A percentile compares a stretch with the other conserved stretches of the same genome.
Conservation (phyloP, 805 yeast genomes). For the Kodamaea laetipori region DNA sequence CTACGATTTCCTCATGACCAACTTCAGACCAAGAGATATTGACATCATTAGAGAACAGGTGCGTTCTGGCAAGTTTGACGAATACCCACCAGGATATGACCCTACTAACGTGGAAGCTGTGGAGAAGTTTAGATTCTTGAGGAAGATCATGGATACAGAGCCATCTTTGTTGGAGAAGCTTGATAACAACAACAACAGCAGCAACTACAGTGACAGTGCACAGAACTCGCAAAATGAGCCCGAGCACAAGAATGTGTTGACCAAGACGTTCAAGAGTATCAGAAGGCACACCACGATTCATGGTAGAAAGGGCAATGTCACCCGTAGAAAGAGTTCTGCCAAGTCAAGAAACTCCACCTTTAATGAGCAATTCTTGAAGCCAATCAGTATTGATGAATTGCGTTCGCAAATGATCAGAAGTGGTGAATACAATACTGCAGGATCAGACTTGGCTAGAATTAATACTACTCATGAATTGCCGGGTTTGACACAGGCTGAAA, state of each 20-base stretch:
- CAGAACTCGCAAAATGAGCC: conserved; percentile 8
- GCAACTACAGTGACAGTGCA: conserved; percentile 16
- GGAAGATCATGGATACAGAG: conserved; percentile 34
- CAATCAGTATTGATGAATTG: conserved; percentile 36
- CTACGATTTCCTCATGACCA: conserved; percentile 54
- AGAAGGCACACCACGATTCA: conserved; percentile 33
- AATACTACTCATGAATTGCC: conserved; percentile 50
- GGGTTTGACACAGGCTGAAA: conserved; percentile 52
- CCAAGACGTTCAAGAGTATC: conserved; percentile 37
- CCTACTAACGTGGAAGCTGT: conserved; percentile 70
- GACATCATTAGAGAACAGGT: conserved; percentile 77
- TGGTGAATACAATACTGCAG: conserved; percentile 41
- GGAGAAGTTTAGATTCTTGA: conserved; percentile 39
- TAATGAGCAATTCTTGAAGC: conserved; percentile 33
- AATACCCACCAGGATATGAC: conserved; percentile 68
- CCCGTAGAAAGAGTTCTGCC: conserved; percentile 19
- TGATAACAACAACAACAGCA: conserved; percentile 28
- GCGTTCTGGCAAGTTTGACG: conserved; percentile 63
- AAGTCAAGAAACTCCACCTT: conserved; percentile 22
- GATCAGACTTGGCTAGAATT: conserved; percentile 39
- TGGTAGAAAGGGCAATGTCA: conserved; percentile 25
- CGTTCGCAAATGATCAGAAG: conserved; percentile 39
- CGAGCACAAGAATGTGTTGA: conserved; percentile 19
- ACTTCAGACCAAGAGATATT: conserved; percentile 63
- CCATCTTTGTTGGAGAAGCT: conserved; percentile 37